These are phyloP conservation scores for Zasmidium cellare DNA, from an alignment of 2,329 filamentous ascomycete genomes.

Conservation along the genomic window DNA sequence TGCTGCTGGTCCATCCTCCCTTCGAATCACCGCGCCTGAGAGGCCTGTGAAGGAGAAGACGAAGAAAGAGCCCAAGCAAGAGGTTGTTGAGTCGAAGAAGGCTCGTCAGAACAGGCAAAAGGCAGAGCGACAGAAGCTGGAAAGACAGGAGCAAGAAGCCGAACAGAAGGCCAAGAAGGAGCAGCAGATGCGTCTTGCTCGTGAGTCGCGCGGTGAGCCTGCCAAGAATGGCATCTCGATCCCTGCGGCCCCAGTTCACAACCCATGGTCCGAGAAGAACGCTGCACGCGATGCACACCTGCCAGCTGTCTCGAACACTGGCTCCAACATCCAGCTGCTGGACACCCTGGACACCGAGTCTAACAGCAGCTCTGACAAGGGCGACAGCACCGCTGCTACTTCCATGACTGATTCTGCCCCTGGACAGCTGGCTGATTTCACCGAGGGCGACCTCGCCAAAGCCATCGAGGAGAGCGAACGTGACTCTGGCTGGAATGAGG, in stretches of 20 bases:
- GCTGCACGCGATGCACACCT: constrained; percentile 15
- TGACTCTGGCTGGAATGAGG: constrained; percentile 62
- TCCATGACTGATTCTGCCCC: constrained; percentile 39
- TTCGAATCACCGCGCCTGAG: constrained; percentile 72
- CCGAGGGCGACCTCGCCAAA: constrained; percentile 62
- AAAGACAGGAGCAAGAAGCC: constrained; percentile 75
- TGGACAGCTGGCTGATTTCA: constrained; percentile 48
- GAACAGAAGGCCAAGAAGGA: constrained; percentile 75
- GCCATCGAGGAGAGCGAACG: constrained; percentile 47
- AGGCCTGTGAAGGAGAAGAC: constrained; percentile 55
- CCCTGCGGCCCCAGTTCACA: constrained; percentile 50
- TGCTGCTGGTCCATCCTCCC: constrained; percentile 66
- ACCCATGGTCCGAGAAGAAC: constrained; percentile 52
- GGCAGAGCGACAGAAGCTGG: constrained; percentile 74
- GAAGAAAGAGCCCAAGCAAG: constrained; percentile 59
- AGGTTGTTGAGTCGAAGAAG: constrained; percentile 84
- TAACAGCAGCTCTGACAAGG: constrained; percentile 41
- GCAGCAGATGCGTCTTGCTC: constrained; percentile 77
- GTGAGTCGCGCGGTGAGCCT: constrained; percentile 77
- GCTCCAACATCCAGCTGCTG: constrained; percentile 37
- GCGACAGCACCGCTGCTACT: constrained; percentile 39
- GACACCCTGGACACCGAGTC: constrained; percentile 53
- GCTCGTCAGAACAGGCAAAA: constrained; percentile 91
- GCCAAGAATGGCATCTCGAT: constrained; percentile 72
- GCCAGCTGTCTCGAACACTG: constrained; percentile 2